phyloP scores from a whole-genome alignment of 2,329 filamentous ascomycete species.

The Diaporthe citrichinensis region DNA sequence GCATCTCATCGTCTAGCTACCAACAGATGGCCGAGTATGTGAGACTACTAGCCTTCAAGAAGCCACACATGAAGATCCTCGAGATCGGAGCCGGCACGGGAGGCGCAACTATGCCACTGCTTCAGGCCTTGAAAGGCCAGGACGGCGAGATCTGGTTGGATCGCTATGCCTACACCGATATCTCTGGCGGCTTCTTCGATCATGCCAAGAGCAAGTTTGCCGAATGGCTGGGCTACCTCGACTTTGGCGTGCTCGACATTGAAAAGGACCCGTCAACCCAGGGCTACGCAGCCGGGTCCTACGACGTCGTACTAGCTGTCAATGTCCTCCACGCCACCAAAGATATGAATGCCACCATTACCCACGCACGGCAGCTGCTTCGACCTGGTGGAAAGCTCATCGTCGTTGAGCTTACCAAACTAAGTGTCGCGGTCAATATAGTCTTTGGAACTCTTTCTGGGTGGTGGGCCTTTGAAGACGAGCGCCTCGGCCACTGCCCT shows the following conservation, averaged over 20 bases:
- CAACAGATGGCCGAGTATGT: conserved; percentile 27
- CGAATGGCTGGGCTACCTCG: conserved; percentile 12
- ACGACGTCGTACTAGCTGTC: conserved; percentile 51
- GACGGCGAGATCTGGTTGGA: conserved; percentile 38
- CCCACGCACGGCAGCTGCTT: conserved; percentile 47
- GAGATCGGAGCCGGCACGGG: conserved; percentile 22
- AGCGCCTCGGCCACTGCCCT: background rate
- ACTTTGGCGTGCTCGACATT: conserved; percentile 5
- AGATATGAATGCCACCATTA: conserved; percentile 47
- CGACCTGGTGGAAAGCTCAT: conserved; percentile 51
- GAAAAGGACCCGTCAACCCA: background rate
- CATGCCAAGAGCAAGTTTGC: conserved; percentile 50
- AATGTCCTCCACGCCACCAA: conserved; percentile 51
- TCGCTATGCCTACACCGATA: conserved; percentile 60
- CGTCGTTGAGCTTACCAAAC: conserved; percentile 46
- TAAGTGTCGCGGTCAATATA: background rate
- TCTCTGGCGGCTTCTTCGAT: conserved; percentile 56
- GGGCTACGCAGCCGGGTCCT: conserved; percentile 48
- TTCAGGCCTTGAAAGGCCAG: background rate
- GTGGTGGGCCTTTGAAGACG: conserved; percentile 15
- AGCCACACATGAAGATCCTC: conserved; percentile 28
- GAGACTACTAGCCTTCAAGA: background rate
- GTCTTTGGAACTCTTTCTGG: conserved; percentile 54
- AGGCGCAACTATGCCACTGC: conserved; percentile 6
- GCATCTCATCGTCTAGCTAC: background rate